These are phyloP conservation scores for Fusarium verrucosum DNA, from an alignment of 2,329 filamentous ascomycete genomes.

Conservation along the genomic window DNA sequence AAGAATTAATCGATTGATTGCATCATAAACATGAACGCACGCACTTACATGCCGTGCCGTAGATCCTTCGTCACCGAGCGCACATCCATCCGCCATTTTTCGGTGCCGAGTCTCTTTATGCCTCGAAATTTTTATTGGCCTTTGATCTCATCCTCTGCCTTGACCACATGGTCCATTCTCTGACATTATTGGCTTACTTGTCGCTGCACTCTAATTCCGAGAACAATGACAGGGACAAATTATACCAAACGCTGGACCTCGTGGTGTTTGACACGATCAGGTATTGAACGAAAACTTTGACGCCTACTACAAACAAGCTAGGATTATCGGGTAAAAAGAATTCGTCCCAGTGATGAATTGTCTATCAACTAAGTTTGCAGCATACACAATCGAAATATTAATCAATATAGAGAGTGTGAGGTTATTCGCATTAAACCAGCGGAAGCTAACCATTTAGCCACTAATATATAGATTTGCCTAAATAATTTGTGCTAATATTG, in stretches of 20 bases:
- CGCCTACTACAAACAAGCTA: background rate
- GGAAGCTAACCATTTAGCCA: background rate
- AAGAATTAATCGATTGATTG: background rate
- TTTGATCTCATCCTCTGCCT: conserved; percentile 35
- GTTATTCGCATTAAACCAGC: background rate
- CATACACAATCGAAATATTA: too few relatives aligned
- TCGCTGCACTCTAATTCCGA: conserved; percentile 1
- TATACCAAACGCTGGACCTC: background rate
- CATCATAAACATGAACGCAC: conserved; percentile 17
- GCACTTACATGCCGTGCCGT: conserved; percentile 2
- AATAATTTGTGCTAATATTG: background rate
- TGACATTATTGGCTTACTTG: conserved; percentile 34
- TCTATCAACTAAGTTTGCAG: background rate
- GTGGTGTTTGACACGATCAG: background rate
- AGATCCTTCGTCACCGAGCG: conserved; percentile 17
- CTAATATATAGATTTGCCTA: background rate
- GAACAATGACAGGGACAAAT: background rate
- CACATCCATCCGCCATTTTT: conserved; percentile 19
- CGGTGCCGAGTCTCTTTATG: background rate
- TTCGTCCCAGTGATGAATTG: background rate
- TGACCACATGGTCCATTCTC: conserved; percentile 39
- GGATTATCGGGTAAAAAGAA: background rate
- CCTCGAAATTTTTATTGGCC: conserved; percentile 1
- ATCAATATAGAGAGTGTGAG: background rate
- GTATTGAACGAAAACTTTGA: background rate